These are phyloP conservation scores for Thuidium tamariscinum DNA, from an alignment of 225 moss, liverwort and hornwort genomes.

Conservation along the genomic window DNA sequence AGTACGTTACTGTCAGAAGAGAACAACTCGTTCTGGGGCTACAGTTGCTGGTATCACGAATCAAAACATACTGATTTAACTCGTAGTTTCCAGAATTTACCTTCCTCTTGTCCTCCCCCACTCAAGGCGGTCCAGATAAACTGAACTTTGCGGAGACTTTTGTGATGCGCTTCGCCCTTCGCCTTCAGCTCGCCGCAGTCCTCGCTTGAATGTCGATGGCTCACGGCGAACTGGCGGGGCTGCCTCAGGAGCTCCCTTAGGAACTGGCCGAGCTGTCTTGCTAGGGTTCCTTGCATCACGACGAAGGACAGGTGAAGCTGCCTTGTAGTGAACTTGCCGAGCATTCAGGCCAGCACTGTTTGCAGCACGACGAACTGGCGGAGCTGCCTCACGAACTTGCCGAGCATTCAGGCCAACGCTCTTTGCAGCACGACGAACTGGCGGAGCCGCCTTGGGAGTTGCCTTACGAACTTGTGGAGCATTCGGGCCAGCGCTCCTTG, in stretches of 20 bases:
- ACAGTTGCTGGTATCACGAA: not conserved
- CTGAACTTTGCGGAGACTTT: not conserved
- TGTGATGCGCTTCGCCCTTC: not conserved
- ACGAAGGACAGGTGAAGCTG: not conserved
- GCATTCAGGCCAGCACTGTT: too few relatives aligned
- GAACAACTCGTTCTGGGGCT: not conserved
- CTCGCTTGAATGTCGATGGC: too few relatives aligned
- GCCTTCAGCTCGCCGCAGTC: not conserved
- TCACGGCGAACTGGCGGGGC: not conserved
- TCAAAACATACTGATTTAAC: not conserved
- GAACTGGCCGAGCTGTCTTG: not conserved
- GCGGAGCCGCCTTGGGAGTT: too few relatives aligned
- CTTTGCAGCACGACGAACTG: too few relatives aligned
- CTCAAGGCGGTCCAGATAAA: not conserved
- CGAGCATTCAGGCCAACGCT: too few relatives aligned
- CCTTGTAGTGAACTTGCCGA: not conserved
- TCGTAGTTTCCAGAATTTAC: not conserved
- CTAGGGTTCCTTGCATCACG: not conserved
- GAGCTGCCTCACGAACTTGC: not conserved
- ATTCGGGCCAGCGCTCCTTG: not conserved
- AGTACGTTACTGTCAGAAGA: not conserved
- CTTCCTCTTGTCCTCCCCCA: not conserved
- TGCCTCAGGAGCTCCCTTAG: not conserved
- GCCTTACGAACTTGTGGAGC: not conserved
- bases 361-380: not conserved